Evolutionary conservation across 257 asterid genomes (phyloP), one percentile per base, ranked within the genome.

Genomic region (Striga asiatica): DNA sequence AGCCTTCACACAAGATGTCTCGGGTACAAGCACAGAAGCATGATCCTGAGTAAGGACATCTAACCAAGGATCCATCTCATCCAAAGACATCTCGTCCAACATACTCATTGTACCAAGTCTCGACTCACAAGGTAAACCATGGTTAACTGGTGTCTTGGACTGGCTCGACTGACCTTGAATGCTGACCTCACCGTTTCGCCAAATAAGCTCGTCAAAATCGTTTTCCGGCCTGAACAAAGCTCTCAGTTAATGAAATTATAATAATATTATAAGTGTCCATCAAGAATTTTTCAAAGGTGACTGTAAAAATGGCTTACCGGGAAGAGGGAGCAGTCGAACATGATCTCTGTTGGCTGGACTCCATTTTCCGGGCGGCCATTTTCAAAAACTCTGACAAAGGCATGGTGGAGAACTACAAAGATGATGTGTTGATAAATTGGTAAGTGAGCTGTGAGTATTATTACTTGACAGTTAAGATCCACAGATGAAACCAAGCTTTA

Each of bases 301-400:
- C 12, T 19, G 37, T 3, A 45, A 45, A 51, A 28, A 24, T 24
- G 22, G 66, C 88, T 45, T 66, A 88, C 97, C 76, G 60, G 35
- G 75, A 59, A 34, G 79, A 56, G 27, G 55, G 47, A 58, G 56
- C 80, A 14, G 73, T 11, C 3, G 74, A 58, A 49, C 49, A 56
- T 7, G 72, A 42, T 49, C 38, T 77, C 54, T 59, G 81, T 31
- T 73, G 81, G 34, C 66, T 61, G 58, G 82, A 71, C 60, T 77
- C 94, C 56, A 70, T 74, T 64, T 80, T 81, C 50, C 80, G 82
- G 56, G 80, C 72, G 56, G 83, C 82, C 89, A 84, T 58, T 64
- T 88, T 78, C 71, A 81, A 67, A 21, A 82, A 85, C 82, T 92
- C 97, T 2, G 84, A 80, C 43, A 88, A 83, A 59, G 99, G 95